Evolutionary conservation across 2,329 filamentous ascomycete genomes (phyloP), one percentile per base, ranked within the genome.

Genomic region (Pseudocercospora crystallina): DNA sequence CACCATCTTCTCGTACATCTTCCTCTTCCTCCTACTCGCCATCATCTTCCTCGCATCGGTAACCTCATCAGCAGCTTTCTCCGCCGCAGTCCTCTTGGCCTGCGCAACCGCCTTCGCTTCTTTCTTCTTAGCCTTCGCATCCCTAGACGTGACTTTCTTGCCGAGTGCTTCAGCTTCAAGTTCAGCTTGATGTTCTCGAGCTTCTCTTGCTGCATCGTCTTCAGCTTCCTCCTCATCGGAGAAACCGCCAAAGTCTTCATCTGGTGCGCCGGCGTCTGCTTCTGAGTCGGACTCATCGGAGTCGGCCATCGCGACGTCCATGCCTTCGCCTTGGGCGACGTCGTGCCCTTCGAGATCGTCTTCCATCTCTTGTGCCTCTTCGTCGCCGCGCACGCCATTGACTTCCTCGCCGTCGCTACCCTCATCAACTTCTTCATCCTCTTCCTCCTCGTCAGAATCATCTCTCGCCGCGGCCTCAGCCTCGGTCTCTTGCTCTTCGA

Each of bases 11-110:
- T 97, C 94, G 61, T 92, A 87, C 65, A 96, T 77, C 84, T 96
- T 96, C 65, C 94, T 81, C 84, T 97, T 99, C 82, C 95, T 94
- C 73, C 95, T 89, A 72, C 87, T 89, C 78, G 97, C 85, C 94
- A 99, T 99, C 76, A 95, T 94, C 83, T 96, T 96, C 70, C 89
- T 86, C 57, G 92, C 81, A 72, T 96, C 90, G 51, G 95, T 73
- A 64, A 97, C 91, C 72, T 97, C 94, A 3, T 87, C 85, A 67
- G 94, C 88, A 65, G 80, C 75, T 63, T 73, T 69, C 64, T 82
- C 80, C 68, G 79, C 80, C 53, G 83, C 81, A 32, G 83, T 81
- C 53, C 75, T 72, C 73, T 88, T 85, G 76, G 86, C 86, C 67
- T 88, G 87, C 4, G 51, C 60, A 78, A 81, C 87, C 60, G 85